Percentiles rank a stretch among this genome's conserved stretches.
phyloP scores from a whole-genome alignment of 1,139 yeast species.

The Entelexis paramagnoliae region DNA sequence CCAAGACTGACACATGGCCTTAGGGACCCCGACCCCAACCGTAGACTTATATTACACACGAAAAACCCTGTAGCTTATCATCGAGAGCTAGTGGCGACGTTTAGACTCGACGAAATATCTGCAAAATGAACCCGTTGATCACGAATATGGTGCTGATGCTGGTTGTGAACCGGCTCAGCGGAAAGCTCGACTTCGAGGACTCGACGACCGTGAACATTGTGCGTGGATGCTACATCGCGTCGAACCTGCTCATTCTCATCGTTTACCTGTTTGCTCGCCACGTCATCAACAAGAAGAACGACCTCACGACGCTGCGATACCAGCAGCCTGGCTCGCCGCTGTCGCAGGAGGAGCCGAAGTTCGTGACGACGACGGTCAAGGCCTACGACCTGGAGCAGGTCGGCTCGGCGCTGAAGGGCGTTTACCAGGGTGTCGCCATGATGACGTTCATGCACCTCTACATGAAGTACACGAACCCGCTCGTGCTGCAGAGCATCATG shows the following conservation, averaged over 20 bases:
- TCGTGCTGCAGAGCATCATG: slow-evolving; percentile 86
- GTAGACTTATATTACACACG: not conserved
- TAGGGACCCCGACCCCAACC: not conserved
- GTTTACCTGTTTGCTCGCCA: slow-evolving; percentile 56
- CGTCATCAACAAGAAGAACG: slow-evolving; percentile 60
- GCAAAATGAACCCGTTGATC: slow-evolving; percentile 61
- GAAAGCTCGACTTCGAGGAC: slow-evolving; percentile 81
- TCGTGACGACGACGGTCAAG: slow-evolving; percentile 76
- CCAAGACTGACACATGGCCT: slow-evolving; percentile 1
- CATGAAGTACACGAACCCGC: slow-evolving; percentile 96
- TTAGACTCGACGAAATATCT: not conserved
- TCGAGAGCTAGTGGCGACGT: not conserved
- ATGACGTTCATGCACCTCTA: slow-evolving; percentile 97
- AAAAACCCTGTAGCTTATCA: not conserved
- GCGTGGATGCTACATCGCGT: slow-evolving; percentile 58
- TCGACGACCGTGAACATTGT: slow-evolving; percentile 66
- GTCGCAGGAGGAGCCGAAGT: slow-evolving; percentile 62
- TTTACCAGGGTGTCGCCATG: slow-evolving; percentile 88
- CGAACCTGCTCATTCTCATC: slow-evolving; percentile 56
- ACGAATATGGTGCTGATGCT: slow-evolving; percentile 84
- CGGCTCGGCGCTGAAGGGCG: slow-evolving; percentile 63
- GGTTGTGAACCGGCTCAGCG: slow-evolving; percentile 93
- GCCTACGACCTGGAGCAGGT: slow-evolving; percentile 90
- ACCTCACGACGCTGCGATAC: slow-evolving; percentile 83
- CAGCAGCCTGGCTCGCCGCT: slow-evolving; percentile 78